A percentile compares a stretch with the other conserved stretches of the same genome.
Evolutionary conservation across 2,329 filamentous ascomycete genomes (phyloP).

Genomic region (Epichloe hybrida): DNA sequence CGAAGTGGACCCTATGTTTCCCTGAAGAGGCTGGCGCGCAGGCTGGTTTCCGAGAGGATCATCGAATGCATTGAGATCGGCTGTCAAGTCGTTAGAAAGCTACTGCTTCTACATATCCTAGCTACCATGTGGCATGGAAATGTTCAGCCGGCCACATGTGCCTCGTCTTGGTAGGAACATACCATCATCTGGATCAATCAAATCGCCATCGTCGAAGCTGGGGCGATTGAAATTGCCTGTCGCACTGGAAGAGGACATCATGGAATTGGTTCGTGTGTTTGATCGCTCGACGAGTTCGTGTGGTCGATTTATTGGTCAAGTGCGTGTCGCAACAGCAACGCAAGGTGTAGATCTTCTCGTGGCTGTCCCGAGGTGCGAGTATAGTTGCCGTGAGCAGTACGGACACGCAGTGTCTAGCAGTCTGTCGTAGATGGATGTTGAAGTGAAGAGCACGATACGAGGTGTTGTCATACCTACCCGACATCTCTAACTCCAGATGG

Average conservation of each 20-base stretch:
- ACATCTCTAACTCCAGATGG: not conserved
- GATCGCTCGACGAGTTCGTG: not conserved
- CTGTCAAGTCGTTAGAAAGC: constrained; percentile 26
- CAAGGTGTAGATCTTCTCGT: too few species aligned
- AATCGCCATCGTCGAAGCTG: constrained; percentile 50
- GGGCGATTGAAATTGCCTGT: constrained; percentile 48
- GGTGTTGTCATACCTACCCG: not conserved
- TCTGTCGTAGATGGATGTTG: not conserved
- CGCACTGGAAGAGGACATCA: constrained; percentile 33
- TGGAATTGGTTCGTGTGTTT: not conserved
- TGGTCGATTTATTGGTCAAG: not conserved
- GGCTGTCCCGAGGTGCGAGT: not conserved
- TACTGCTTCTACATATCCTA: not conserved
- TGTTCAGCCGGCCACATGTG: not conserved
- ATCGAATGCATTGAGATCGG: constrained; percentile 84
- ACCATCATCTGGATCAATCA: constrained; percentile 74
- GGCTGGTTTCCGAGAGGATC: constrained; percentile 60
- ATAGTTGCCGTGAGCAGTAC: not conserved
- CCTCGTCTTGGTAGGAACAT: constrained; percentile 11
- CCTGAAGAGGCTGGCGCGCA: constrained; percentile 67
- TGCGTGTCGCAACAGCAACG: not conserved
- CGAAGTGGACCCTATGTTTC: constrained; percentile 59
- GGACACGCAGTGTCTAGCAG: not conserved
- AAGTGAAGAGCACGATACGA: too few species aligned
- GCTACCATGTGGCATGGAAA: too few species aligned